Evolutionary conservation across 129 eudicot genomes (phyloP).

Genomic region (Lactuca saligna): DNA sequence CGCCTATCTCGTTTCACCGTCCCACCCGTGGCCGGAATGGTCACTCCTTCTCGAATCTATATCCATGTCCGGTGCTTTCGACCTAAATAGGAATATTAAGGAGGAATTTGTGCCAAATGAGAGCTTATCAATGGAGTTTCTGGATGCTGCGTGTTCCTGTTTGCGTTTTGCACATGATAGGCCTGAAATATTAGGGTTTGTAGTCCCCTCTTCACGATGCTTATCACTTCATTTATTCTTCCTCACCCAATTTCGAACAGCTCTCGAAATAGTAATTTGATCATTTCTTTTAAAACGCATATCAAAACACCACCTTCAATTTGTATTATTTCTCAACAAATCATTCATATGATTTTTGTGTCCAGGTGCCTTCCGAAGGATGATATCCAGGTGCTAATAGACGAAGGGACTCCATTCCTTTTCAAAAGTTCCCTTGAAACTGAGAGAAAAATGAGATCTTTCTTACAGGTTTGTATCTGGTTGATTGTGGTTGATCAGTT

Average conservation of each 20-base stretch:
- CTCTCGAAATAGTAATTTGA: too few species aligned
- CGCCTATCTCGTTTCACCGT: conserved; percentile 12
- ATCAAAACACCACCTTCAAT: not conserved
- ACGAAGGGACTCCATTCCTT: conserved; percentile 70
- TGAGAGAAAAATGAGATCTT: conserved; percentile 62
- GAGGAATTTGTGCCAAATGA: conserved; percentile 55
- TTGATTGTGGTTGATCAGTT: not conserved
- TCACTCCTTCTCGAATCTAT: conserved; percentile 36
- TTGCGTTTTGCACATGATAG: conserved; percentile 57
- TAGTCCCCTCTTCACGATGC: not conserved
- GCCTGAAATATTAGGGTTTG: conserved; percentile 63
- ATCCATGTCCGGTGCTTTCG: conserved; percentile 17
- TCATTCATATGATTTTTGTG: conserved; percentile 4
- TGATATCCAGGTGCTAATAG: conserved; percentile 64
- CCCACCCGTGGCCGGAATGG: conserved; percentile 83
- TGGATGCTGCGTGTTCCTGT: conserved; percentile 49
- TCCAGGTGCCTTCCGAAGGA: conserved; percentile 65
- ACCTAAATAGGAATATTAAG: conserved; percentile 14
- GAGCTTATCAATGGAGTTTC: conserved; percentile 50
- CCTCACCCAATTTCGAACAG: too few species aligned
- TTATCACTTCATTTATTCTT: not conserved
- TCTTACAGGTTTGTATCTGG: conserved; percentile 39
- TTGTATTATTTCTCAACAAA: not conserved
- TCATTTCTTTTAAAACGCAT: not conserved
- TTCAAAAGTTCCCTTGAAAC: conserved; percentile 64